Evolutionary conservation across 108 stramenopile genomes (phyloP).

Genomic region (Cyclostephanos tholiformis): DNA sequence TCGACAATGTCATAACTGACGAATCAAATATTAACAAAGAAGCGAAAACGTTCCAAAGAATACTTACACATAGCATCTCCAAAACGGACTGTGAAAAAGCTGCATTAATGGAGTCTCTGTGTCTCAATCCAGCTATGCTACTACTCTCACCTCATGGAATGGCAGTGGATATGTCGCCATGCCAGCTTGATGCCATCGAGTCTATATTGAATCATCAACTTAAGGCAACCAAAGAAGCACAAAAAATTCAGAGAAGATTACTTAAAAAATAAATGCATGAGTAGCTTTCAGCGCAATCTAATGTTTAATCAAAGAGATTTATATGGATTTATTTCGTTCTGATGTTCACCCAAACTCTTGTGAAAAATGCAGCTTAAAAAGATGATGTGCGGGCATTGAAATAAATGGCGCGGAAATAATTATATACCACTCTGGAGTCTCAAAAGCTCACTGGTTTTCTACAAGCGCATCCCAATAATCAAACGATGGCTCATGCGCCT

Average conservation of each 20-base stretch:
- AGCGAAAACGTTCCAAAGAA: slow-evolving; percentile 40
- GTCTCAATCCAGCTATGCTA: slow-evolving; percentile 74
- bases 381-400: neutral
- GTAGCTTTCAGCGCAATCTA: neutral
- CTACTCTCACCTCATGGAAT: slow-evolving; percentile 67
- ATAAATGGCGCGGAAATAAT: neutral
- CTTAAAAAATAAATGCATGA: slow-evolving; percentile 12
- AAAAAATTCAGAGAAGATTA: slow-evolving; percentile 55
- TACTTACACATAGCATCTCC: slow-evolving; percentile 11
- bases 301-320: neutral
- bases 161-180: slow-evolving; percentile 75
- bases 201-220: slow-evolving; percentile 60
- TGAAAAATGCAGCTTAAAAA: neutral
- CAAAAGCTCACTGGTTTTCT: slow-evolving; percentile 1
- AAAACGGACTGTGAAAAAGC: neutral
- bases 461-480: slow-evolving; percentile 51
- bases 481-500: slow-evolving; percentile 25
- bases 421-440: no score
- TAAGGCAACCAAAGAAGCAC: slow-evolving; percentile 55
- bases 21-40: slow-evolving; percentile 19
- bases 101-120: slow-evolving; percentile 70
- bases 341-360: neutral
- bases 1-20: slow-evolving; percentile 12
- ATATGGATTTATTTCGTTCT: no score
- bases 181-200: slow-evolving; percentile 70